Evolutionary conservation across 2,329 filamentous ascomycete genomes (phyloP).

Genomic region (Fusarium keratoplasticum): DNA sequence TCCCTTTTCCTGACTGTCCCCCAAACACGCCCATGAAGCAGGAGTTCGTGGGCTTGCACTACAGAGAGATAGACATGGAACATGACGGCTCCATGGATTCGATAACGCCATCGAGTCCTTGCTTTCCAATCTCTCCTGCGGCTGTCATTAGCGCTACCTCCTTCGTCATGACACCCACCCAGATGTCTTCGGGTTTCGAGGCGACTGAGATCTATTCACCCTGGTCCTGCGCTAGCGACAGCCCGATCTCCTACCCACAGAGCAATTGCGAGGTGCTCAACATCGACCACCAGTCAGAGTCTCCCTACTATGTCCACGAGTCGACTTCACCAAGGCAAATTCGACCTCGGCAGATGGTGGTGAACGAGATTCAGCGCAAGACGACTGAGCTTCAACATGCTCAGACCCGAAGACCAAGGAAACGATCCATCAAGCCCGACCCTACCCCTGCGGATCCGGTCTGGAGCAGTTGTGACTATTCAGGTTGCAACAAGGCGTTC

Average conservation of each 20-base stretch:
- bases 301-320: background rate
- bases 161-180: background rate
- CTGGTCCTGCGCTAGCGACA: background rate
- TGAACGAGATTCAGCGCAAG: background rate
- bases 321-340: background rate
- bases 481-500: slow-evolving; percentile 59
- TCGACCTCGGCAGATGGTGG: background rate
- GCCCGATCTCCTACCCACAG: background rate
- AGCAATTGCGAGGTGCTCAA: background rate
- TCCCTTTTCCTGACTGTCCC: background rate
- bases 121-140: background rate
- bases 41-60: background rate
- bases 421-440: background rate
- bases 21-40: background rate
- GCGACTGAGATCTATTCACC: background rate
- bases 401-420: background rate
- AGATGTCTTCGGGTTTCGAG: background rate
- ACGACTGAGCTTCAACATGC: background rate
- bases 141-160: background rate
- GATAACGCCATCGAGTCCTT: background rate
- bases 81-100: background rate
- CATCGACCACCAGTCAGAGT: background rate
- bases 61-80: background rate
- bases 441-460: slow-evolving; percentile 46
- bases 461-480: slow-evolving; percentile 58